Conservation (phyloP, 2,329 filamentous ascomycete species). For the Diaporthe sp. region DNA sequence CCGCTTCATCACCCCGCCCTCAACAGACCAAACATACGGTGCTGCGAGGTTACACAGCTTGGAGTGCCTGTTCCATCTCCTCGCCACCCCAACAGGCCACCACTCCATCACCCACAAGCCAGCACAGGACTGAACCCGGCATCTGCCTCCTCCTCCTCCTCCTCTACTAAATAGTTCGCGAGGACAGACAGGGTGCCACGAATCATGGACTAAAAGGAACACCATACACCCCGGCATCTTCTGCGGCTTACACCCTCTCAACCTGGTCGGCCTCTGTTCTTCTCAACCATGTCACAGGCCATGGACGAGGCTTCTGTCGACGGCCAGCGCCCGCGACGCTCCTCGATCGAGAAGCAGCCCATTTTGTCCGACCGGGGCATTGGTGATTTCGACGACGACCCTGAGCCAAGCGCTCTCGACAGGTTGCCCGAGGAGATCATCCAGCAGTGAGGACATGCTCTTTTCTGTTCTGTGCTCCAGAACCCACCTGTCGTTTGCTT, state of each 20-base stretch:
- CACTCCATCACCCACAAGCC: neutral
- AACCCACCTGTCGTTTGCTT: neutral
- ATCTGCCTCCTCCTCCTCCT: neutral
- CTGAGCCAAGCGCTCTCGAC: conserved; percentile 56
- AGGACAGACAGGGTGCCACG: conserved; percentile 6
- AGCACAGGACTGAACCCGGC: neutral
- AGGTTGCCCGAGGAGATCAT: conserved; percentile 76
- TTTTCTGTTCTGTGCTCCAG: conserved; percentile 22
- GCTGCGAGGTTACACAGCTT: conserved; percentile 14
- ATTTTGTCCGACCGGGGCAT: conserved; percentile 39
- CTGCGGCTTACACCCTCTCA: neutral
- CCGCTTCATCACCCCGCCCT: conserved; percentile 6
- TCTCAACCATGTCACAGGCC: conserved; percentile 38
- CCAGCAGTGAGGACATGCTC: conserved; percentile 64
- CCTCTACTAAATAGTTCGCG: neutral
- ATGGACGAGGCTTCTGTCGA: conserved; percentile 35
- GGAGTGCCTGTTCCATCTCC: neutral
- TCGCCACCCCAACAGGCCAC: neutral
- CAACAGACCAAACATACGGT: conserved; percentile 11
- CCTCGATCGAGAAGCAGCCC: conserved; percentile 49
- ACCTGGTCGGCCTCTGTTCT: neutral
- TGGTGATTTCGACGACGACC: conserved; percentile 32
- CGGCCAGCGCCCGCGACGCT: conserved; percentile 37
- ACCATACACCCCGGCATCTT: neutral
- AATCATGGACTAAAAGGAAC: conserved; percentile 30